These are phyloP conservation scores for Talaromyces proteolyticus DNA, from an alignment of 495 filamentous ascomycete species.

Conservation along the genomic window DNA sequence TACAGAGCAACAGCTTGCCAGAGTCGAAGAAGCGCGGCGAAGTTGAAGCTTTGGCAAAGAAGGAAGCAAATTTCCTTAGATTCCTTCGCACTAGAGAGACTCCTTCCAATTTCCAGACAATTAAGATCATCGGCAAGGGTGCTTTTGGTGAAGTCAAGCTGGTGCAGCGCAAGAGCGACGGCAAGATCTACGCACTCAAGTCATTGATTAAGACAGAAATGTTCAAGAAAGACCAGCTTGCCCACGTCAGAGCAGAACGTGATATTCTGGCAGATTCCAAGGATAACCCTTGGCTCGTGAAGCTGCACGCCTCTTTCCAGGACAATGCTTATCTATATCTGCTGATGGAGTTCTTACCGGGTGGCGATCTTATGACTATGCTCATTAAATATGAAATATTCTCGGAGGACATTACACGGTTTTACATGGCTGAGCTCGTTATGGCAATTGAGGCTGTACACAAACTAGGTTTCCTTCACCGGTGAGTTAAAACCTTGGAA, in stretches of 20 bases:
- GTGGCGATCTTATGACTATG: constrained; percentile 99
- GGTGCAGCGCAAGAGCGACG: constrained; percentile 92
- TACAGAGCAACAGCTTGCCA: constrained; percentile 66
- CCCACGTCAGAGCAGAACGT: constrained; percentile 96
- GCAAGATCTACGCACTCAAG: constrained; percentile 97
- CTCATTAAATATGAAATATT: constrained; percentile 99
- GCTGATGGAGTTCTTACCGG: constrained; percentile 98
- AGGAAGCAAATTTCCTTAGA: constrained; percentile 86
- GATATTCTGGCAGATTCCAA: constrained; percentile 93
- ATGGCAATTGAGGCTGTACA: constrained; percentile 97
- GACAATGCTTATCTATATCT: constrained; percentile 94
- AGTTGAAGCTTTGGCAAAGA: constrained; percentile 68
- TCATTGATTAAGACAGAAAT: constrained; percentile 97
- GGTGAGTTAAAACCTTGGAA: constrained; percentile 69
- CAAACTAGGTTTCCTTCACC: constrained; percentile 96
- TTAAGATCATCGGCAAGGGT: constrained; percentile 98
- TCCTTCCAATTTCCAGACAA: constrained; percentile 86
- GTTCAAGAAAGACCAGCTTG: constrained; percentile 99
- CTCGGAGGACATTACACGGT: constrained; percentile 95
- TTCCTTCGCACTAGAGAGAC: constrained; percentile 90
- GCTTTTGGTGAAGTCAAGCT: constrained; percentile 98
- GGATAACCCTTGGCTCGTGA: constrained; percentile 98
- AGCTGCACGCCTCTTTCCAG: constrained; percentile 96
- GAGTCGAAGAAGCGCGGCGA: constrained; percentile 71
- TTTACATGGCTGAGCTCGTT: constrained; percentile 98